These are phyloP conservation scores for Strobilomyces confusus DNA, from an alignment of 768 basidiomycete species.

Conservation along the genomic window DNA sequence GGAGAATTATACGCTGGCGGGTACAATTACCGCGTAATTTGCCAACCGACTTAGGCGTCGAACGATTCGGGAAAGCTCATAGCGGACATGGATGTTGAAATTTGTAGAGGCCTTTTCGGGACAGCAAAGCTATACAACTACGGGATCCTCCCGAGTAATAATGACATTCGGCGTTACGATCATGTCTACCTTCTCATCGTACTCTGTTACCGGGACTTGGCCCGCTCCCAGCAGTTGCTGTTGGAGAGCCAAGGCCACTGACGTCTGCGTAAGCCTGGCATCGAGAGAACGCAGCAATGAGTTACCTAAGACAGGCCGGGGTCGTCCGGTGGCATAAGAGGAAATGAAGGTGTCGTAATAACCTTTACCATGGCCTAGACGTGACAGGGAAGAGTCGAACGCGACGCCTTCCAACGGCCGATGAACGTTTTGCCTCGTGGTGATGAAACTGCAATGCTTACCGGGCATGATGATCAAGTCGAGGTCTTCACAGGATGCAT, in stretches of 20 bases:
- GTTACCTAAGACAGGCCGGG: constrained; percentile 58
- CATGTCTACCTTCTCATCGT: constrained; percentile 63
- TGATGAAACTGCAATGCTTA: constrained; percentile 26
- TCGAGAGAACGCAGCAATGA: constrained; percentile 10
- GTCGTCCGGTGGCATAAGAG: constrained; percentile 44
- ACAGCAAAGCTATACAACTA: constrained; percentile 17
- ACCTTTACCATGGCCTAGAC: constrained; percentile 80
- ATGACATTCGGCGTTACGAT: constrained; percentile 48
- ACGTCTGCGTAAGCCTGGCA: constrained; percentile 11
- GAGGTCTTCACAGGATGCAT: constrained; percentile 37
- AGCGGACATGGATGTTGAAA: constrained; percentile 24
- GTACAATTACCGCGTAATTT: constrained; percentile 22
- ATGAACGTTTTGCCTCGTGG: constrained; percentile 11
- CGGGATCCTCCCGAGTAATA: constrained; percentile 24
- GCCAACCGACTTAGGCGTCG: constrained; percentile 7
- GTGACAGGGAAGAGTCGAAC: constrained; percentile 63
- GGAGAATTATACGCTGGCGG: constrained; percentile 24
- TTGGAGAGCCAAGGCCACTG: constrained; percentile 62
- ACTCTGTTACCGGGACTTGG: constrained; percentile 48
- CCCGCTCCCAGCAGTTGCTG: constrained; percentile 57
- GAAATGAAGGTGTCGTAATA: constrained; percentile 77
- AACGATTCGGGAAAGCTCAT: constrained; percentile 14
- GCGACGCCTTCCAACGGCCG: constrained; percentile 52
- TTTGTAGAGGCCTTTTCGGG: constrained; percentile 5
- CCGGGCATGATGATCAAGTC: constrained; percentile 71